Evolutionary conservation across 441 rosid genomes (phyloP).

Genomic region (Omphalea diandra): DNA sequence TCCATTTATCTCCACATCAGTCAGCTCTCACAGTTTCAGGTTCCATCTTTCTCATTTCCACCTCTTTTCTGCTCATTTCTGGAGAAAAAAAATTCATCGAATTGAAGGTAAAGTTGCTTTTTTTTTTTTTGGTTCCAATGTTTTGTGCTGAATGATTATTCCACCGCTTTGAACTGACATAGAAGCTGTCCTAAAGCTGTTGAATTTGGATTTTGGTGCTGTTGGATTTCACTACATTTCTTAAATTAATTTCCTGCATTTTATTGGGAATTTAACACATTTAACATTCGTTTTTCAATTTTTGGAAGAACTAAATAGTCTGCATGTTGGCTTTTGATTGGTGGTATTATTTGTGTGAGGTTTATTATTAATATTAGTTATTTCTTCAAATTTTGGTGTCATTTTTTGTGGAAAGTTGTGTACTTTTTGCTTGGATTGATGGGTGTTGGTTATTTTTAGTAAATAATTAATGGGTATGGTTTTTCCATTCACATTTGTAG

Average conservation of each 20-base stretch:
- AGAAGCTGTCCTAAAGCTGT: not conserved
- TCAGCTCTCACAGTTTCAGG: not conserved
- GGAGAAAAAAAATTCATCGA: slow-evolving; percentile 2
- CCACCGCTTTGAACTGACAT: not conserved
- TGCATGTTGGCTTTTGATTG: not conserved
- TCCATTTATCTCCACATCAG: not conserved
- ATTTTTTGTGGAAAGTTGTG: not conserved
- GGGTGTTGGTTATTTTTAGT: slow-evolving; percentile 14
- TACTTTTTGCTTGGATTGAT: slow-evolving; percentile 9
- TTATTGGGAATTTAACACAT: not conserved
- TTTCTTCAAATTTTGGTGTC: too few species aligned
- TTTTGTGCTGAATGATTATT: not conserved
- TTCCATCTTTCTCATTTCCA: not conserved
- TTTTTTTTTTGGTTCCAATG: not conserved
- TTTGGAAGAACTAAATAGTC: not conserved
- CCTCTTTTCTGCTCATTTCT: slow-evolving; percentile 15
- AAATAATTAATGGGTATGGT: slow-evolving; percentile 10
- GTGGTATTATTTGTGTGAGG: too few species aligned
- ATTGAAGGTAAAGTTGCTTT: not conserved
- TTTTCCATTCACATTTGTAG: slow-evolving; percentile 8
- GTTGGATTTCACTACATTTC: not conserved
- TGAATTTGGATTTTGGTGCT: not conserved
- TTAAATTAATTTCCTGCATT: not conserved
- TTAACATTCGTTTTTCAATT: not conserved
- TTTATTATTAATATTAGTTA: not conserved